A percentile compares a stretch with the other conserved stretches of the same genome.
These are phyloP conservation scores for Dalechampia spathulata DNA, from an alignment of 441 rosid genomes.

Conservation along the genomic window DNA sequence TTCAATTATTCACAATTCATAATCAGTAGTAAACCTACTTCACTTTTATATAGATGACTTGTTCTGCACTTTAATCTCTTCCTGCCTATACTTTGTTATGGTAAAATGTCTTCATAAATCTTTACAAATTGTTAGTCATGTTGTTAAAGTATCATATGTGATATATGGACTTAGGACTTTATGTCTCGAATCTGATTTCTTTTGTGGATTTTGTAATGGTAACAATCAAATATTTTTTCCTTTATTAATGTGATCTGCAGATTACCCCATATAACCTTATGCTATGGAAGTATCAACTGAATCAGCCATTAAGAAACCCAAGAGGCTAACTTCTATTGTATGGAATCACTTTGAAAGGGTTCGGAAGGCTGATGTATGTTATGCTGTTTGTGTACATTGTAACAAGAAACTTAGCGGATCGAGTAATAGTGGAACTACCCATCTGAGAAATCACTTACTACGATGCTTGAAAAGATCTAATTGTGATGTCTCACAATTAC, in stretches of 20 bases:
- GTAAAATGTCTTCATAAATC: too few relatives aligned
- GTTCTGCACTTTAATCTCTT: too few relatives aligned
- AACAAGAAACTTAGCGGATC: slow-evolving; percentile 95
- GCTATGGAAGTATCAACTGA: slow-evolving; percentile 74
- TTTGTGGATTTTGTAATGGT: slow-evolving; percentile 11
- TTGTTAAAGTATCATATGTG: background rate
- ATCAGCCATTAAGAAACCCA: slow-evolving; percentile 59
- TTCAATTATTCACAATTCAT: too few relatives aligned
- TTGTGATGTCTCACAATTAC: slow-evolving; percentile 72
- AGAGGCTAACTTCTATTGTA: slow-evolving; percentile 89
- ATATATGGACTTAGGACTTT: slow-evolving; percentile 2
- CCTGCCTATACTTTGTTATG: too few relatives aligned
- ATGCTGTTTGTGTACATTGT: slow-evolving; percentile 88
- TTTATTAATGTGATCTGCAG: slow-evolving; percentile 24
- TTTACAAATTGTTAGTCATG: background rate
- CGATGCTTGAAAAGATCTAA: slow-evolving; percentile 82
- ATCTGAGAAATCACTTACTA: slow-evolving; percentile 90
- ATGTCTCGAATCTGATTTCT: slow-evolving; percentile 7
- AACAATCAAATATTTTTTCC: background rate
- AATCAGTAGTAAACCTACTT: too few relatives aligned
- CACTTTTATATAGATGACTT: too few relatives aligned
- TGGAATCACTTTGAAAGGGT: slow-evolving; percentile 97
- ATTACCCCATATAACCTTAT: slow-evolving; percentile 20
- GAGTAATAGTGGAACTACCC: slow-evolving; percentile 97
- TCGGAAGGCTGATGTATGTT: slow-evolving; percentile 77